Evolutionary conservation across 345 rosid genomes (phyloP), one percentile per base, ranked within the genome.

Genomic region (Boechera stricta): DNA sequence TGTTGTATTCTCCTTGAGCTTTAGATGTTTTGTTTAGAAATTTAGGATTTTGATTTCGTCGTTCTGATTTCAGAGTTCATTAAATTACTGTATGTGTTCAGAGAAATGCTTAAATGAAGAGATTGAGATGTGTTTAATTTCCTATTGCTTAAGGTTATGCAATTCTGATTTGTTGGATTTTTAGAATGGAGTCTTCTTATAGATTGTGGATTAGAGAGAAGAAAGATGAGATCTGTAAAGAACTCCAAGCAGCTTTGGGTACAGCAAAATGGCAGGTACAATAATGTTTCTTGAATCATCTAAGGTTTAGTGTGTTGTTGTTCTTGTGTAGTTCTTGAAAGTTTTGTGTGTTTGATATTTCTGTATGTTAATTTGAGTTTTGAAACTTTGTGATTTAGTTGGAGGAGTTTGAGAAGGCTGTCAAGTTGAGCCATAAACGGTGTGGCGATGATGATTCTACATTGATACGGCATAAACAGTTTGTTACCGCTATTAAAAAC

Each of bases 211-310:
- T 77, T 69, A 86, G 84, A 84, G 87, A 83, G 73, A 89, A 77
- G 81, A 82, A 78, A 77, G 73, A 84, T 81, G 87, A 90, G 65
- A 78, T 85, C 33, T 86, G 83, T 29, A 82, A 88, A 33, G 97
- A 93, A 62, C 90, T 93, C 13, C 91, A 90, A 78, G 87, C 88
- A 28, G 83, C 97, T 66, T 77, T 93, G 71, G 89, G 97, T 63
- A 90, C 98, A 13, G 89, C 97, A 53, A 93, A 93, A 74, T 93
- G 98, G 98, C 97, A 93, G 97, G 98, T 92, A 64, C 36, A 29
- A 24, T 36, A 36, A 52, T 72, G 15, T 69, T 59, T 52, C 35
- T 62, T 74, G 63, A 63, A 63, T 39, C 60, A 64, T 53, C 51
- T 35, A 39, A 2, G 3, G 12, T 38, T 26, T 59, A 53, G 10